Conservation (phyloP, 805 yeast species). For the Kuraishia floccosa region DNA sequence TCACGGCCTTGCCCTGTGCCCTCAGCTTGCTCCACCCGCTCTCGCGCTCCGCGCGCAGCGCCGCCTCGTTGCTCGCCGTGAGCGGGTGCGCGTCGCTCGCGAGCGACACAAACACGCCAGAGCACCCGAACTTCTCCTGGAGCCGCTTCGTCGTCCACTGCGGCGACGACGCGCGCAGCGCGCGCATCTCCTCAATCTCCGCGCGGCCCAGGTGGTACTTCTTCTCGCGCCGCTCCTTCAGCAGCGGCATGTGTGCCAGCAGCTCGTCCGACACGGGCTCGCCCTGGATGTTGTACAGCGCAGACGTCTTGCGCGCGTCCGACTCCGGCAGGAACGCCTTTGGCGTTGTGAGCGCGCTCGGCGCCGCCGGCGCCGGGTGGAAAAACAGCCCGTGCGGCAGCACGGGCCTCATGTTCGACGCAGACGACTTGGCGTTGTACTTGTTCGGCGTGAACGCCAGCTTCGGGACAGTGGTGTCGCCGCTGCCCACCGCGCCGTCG, state of each 20-base stretch:
- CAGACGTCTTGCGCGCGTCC: constrained; percentile 16
- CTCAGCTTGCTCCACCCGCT: no score
- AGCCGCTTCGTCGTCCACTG: constrained; percentile 17
- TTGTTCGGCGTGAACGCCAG: constrained; percentile 21
- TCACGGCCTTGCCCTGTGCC: no score
- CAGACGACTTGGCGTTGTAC: constrained; percentile 22
- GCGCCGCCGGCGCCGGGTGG: constrained; percentile 24
- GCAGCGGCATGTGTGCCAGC: constrained; percentile 21
- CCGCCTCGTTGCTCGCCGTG: no score
- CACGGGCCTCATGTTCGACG: constrained; percentile 20
- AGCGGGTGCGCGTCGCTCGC: no score
- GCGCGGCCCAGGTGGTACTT: constrained; percentile 13
- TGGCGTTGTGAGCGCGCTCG: constrained; percentile 20
- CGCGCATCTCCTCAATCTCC: constrained; percentile 16
- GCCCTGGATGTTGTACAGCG: constrained; percentile 16
- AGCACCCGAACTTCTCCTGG: constrained; percentile 15
- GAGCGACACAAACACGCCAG: constrained; percentile 19
- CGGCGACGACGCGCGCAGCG: constrained; percentile 17
- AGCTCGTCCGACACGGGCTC: no score
- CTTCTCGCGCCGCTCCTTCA: constrained; percentile 12
- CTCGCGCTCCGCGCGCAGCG: no score
- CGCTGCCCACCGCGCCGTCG: no score
- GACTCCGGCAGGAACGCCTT: constrained; percentile 19
- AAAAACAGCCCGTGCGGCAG: constrained; percentile 20
- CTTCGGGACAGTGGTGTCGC: no score